Conservation (phyloP, 2,329 filamentous ascomycete species). For the Ceratocystis lukuohia region DNA sequence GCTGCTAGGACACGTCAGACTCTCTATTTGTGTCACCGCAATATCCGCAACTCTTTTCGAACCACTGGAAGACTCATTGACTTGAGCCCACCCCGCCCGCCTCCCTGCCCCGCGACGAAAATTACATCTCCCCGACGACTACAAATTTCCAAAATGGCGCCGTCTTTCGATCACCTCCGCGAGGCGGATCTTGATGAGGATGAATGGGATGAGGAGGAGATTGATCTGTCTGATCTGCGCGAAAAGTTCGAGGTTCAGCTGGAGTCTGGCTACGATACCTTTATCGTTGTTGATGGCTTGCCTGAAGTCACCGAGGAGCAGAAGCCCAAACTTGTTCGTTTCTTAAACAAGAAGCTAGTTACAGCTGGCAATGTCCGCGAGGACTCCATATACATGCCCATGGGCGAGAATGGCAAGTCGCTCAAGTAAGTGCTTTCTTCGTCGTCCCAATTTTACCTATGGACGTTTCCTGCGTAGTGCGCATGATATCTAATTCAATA, state of each 20-base stretch:
- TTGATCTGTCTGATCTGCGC: conserved; percentile 86
- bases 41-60: conserved; percentile 6
- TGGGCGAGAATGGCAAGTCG: conserved; percentile 75
- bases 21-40: not conserved
- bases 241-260: conserved; percentile 93
- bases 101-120: conserved; percentile 13
- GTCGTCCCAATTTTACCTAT: not conserved
- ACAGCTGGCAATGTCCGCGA: conserved; percentile 72
- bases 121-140: conserved; percentile 12
- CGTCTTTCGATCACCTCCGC: conserved; percentile 81
- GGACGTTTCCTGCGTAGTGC: not conserved
- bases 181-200: conserved; percentile 80
- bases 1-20: not conserved
- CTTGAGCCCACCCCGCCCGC: conserved; percentile 17
- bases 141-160: conserved; percentile 58
- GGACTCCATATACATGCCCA: conserved; percentile 84
- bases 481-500: conserved; percentile 16
- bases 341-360: conserved; percentile 85
- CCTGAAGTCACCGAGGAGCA: conserved; percentile 80
- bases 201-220: conserved; percentile 79
- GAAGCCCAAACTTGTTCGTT: conserved; percentile 90
- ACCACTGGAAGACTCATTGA: conserved; percentile 1
- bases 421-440: conserved; percentile 50
- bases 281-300: conserved; percentile 90
- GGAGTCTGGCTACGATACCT: conserved; percentile 90